A percentile compares a stretch with the other conserved stretches of the same genome.
Evolutionary conservation across 2,329 filamentous ascomycete species (phyloP).

Genomic region (Ophiosphaerella herpotricha): DNA sequence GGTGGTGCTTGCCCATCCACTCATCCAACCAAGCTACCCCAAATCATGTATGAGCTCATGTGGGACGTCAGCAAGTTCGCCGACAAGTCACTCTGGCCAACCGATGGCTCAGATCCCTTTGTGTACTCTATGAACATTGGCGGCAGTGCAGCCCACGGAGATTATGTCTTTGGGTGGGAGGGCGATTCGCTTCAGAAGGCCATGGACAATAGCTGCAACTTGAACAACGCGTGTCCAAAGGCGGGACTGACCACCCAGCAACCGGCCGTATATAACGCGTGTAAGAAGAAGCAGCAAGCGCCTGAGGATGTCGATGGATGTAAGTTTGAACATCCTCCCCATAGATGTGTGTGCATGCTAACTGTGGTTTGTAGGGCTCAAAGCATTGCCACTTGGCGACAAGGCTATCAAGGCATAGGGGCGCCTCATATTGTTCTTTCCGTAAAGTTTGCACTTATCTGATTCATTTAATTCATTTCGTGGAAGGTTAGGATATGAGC

Average conservation of each 20-base stretch:
- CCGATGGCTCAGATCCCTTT: slow-evolving; percentile 38
- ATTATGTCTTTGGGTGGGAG: slow-evolving; percentile 53
- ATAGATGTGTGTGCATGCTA: slow-evolving; percentile 5
- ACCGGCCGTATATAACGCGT: slow-evolving; percentile 34
- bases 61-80: slow-evolving; percentile 40
- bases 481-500: neutral
- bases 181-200: slow-evolving; percentile 50
- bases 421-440: neutral
- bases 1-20: slow-evolving; percentile 54
- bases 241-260: slow-evolving; percentile 37
- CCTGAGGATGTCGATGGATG: slow-evolving; percentile 39
- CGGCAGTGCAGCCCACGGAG: slow-evolving; percentile 39
- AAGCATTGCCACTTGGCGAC: slow-evolving; percentile 31
- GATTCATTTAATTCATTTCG: neutral
- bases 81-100: slow-evolving; percentile 38
- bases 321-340: slow-evolving; percentile 16
- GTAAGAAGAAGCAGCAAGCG: slow-evolving; percentile 42
- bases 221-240: slow-evolving; percentile 38
- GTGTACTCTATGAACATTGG: slow-evolving; percentile 43
- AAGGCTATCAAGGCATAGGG: slow-evolving; percentile 31
- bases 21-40: slow-evolving; percentile 40
- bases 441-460: neutral
- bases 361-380: slow-evolving; percentile 29
- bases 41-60: slow-evolving; percentile 45
- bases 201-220: slow-evolving; percentile 48